These are phyloP conservation scores for Cryptosporidium canis DNA, from an alignment of 169 alveolate species.

Conservation along the genomic window DNA sequence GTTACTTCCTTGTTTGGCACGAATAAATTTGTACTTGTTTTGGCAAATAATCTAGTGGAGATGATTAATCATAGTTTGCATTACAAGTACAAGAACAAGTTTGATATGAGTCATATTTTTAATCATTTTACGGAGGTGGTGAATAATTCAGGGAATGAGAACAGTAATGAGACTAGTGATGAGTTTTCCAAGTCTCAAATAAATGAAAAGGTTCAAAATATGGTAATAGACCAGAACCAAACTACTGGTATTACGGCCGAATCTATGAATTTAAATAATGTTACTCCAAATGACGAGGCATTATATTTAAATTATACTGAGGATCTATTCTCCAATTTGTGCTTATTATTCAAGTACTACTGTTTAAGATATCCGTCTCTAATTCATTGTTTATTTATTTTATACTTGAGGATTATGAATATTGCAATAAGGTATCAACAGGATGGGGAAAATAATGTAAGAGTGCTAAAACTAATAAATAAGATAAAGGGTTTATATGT, in stretches of 20 bases:
- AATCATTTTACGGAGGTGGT: not conserved
- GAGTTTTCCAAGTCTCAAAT: not conserved
- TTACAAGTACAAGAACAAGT: not conserved
- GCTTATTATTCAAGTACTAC: constrained; percentile 11
- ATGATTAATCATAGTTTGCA: not conserved
- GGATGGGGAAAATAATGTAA: not conserved
- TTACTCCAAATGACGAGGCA: not conserved
- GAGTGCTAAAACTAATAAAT: not conserved
- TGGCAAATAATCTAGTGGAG: not conserved
- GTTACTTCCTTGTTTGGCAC: not conserved
- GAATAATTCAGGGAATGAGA: not conserved
- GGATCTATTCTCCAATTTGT: not conserved
- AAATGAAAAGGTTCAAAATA: not conserved
- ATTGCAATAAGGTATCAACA: not conserved
- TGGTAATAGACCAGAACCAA: not conserved
- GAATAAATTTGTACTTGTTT: not conserved
- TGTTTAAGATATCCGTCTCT: constrained; percentile 29
- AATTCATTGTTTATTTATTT: not conserved
- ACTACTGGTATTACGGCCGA: not conserved
- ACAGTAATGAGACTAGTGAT: not conserved
- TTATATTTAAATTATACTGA: not conserved
- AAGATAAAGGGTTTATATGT: constrained; percentile 2
- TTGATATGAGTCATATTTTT: not conserved
- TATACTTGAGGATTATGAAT: not conserved
- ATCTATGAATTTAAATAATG: not conserved